A percentile compares a stretch with the other conserved stretches of the same genome.
These are phyloP conservation scores for Phycomyces nitens DNA, from an alignment of 192 early-diverging fungal genomes.

Conservation along the genomic window DNA sequence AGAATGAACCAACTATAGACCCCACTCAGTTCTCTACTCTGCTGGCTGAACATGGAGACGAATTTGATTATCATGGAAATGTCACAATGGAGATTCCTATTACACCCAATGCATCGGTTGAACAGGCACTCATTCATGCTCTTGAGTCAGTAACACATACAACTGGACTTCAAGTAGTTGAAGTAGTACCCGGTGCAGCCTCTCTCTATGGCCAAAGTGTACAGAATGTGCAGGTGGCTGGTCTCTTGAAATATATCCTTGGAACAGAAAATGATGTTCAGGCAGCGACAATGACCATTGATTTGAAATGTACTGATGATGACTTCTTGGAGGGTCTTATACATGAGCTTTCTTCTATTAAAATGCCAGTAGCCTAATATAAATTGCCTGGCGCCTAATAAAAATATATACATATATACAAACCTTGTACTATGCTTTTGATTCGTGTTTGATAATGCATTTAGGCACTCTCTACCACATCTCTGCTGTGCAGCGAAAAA, in stretches of 20 bases:
- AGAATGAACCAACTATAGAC: constrained; percentile 38
- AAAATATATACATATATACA: neutral
- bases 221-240: constrained; percentile 53
- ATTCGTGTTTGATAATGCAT: too few relatives aligned
- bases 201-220: constrained; percentile 57
- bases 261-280: constrained; percentile 22
- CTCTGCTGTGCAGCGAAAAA: too few relatives aligned
- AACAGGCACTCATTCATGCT: constrained; percentile 41
- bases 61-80: constrained; percentile 45
- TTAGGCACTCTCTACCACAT: too few relatives aligned
- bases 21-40: constrained; percentile 46
- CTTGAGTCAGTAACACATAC: constrained; percentile 43
- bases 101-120: constrained; percentile 27
- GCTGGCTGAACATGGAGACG: constrained; percentile 39
- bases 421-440: too few relatives aligned
- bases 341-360: constrained; percentile 1
- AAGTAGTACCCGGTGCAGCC: constrained; percentile 53
- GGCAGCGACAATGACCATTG: constrained; percentile 40
- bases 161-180: constrained; percentile 53
- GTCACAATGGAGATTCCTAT: constrained; percentile 34
- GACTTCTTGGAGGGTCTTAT: constrained; percentile 43
- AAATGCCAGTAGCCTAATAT: neutral
- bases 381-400: neutral
- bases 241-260: constrained; percentile 44
- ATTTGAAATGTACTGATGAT: constrained; percentile 56